These are phyloP conservation scores for Aspergillus hancockii DNA, from an alignment of 495 filamentous ascomycete genomes.

Conservation along the genomic window DNA sequence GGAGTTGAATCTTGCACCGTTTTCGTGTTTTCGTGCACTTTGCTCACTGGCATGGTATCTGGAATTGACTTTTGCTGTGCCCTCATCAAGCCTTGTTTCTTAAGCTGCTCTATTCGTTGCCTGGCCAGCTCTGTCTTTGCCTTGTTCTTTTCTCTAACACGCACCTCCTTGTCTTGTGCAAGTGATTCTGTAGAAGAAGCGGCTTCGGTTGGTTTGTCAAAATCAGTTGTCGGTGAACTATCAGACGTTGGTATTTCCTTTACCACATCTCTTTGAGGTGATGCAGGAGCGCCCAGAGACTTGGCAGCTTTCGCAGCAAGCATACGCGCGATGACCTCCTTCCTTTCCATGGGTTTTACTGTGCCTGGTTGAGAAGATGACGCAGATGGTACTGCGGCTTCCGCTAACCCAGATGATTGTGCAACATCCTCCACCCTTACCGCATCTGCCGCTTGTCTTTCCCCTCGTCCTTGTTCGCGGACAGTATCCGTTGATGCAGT, in stretches of 20 bases:
- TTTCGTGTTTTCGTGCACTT: conserved; percentile 10
- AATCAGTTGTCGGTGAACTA: conserved; percentile 12
- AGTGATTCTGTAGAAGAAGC: conserved; percentile 15
- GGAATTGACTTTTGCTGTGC: conserved; percentile 30
- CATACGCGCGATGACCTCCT: conserved; percentile 74
- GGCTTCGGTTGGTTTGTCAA: conserved; percentile 9
- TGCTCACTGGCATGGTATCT: conserved; percentile 6
- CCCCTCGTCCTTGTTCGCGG: neutral
- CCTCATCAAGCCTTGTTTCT: conserved; percentile 41
- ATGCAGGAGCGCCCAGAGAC: conserved; percentile 22
- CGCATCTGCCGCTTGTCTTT: neutral
- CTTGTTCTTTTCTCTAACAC: conserved; percentile 54
- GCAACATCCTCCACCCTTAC: conserved; percentile 4
- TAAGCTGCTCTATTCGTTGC: conserved; percentile 54
- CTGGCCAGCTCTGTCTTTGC: conserved; percentile 56
- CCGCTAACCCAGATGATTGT: neutral
- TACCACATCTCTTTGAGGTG: conserved; percentile 17
- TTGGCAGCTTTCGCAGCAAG: conserved; percentile 59
- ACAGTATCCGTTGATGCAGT: neutral
- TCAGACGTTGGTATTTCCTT: conserved; percentile 24
- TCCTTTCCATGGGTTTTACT: conserved; percentile 64
- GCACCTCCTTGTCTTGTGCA: conserved; percentile 26
- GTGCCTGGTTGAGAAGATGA: conserved; percentile 22
- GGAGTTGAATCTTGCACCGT: conserved; percentile 4
- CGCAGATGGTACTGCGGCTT: conserved; percentile 11